Conservation (phyloP, 1,284 basidiomycete species). For the Pseudozyma flocculosa region DNA sequence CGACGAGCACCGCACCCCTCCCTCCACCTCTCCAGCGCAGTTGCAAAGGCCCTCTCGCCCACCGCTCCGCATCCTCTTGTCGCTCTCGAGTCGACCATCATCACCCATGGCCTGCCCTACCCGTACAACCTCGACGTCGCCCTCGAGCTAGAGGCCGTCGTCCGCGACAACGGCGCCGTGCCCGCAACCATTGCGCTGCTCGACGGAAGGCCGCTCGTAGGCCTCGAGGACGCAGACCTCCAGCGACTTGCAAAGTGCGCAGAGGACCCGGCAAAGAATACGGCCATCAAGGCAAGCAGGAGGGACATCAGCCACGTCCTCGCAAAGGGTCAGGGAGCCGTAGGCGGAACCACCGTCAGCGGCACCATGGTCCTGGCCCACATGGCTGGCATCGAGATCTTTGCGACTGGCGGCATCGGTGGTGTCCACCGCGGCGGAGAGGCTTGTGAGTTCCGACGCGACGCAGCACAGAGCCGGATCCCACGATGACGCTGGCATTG, state of each 20-base stretch:
- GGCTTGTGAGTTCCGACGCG: constrained; percentile 64
- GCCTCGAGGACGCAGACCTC: constrained; percentile 70
- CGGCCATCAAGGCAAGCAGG: constrained; percentile 74
- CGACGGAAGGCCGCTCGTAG: constrained; percentile 80
- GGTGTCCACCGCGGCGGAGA: constrained; percentile 94
- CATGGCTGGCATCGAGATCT: constrained; percentile 54
- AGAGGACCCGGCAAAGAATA: constrained; percentile 30
- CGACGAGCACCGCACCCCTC: constrained; percentile 10
- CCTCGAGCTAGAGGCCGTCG: constrained; percentile 72
- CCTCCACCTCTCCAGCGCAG: constrained; percentile 12
- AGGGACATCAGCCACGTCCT: constrained; percentile 81
- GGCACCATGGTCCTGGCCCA: constrained; percentile 65
- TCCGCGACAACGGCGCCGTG: constrained; percentile 73
- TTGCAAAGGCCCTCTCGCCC: constrained; percentile 13
- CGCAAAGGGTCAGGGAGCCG: constrained; percentile 63
- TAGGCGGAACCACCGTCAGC: constrained; percentile 89
- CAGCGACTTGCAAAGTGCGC: constrained; percentile 68
- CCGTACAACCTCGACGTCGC: constrained; percentile 77
- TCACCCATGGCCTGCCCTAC: constrained; percentile 73
- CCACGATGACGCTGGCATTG: too few relatives aligned
- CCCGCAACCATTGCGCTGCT: constrained; percentile 91
- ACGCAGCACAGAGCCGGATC: background rate
- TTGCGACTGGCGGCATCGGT: constrained; percentile 63
- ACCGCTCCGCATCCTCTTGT: constrained; percentile 58
- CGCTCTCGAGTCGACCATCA: constrained; percentile 73